These are phyloP conservation scores for Cystobasidium sp. DNA, from an alignment of 1,284 basidiomycete genomes.

Conservation along the genomic window DNA sequence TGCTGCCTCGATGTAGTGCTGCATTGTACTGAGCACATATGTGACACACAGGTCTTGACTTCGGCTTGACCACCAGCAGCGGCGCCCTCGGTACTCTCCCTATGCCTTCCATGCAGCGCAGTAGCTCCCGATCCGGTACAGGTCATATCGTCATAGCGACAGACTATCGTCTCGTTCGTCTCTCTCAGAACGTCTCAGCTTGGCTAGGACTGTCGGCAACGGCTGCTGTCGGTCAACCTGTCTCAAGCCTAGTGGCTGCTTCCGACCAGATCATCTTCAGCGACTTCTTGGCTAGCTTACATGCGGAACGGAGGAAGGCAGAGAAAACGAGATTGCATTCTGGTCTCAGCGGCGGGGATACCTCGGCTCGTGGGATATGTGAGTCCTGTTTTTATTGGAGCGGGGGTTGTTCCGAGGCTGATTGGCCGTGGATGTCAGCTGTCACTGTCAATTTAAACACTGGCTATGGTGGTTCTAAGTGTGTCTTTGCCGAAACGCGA, in stretches of 20 bases:
- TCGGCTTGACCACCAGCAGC: background rate
- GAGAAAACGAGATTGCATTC: slow-evolving; percentile 6
- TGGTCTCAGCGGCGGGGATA: background rate
- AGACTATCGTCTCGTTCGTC: slow-evolving; percentile 16
- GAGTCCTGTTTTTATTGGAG: background rate
- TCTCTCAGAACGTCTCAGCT: background rate
- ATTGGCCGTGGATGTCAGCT: background rate
- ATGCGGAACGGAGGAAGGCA: slow-evolving; percentile 6
- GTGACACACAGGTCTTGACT: background rate
- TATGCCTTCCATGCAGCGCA: background rate
- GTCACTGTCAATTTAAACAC: slow-evolving; percentile 6
- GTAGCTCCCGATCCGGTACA: background rate
- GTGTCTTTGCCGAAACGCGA: background rate
- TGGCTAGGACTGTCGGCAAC: slow-evolving; percentile 9
- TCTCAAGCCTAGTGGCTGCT: slow-evolving; percentile 7
- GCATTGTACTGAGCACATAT: too few species aligned
- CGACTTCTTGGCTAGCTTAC: slow-evolving; percentile 2
- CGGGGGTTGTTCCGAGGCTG: too few species aligned
- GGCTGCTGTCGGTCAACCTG: background rate
- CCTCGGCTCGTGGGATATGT: slow-evolving; percentile 12
- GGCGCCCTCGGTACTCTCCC: background rate
- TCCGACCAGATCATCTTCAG: background rate
- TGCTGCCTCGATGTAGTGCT: too few species aligned
- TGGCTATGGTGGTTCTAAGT: slow-evolving; percentile 7
- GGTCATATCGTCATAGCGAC: slow-evolving; percentile 21